These are phyloP conservation scores for Nakaseomyces sp. DNA, from an alignment of 1,139 yeast genomes.

Conservation along the genomic window DNA sequence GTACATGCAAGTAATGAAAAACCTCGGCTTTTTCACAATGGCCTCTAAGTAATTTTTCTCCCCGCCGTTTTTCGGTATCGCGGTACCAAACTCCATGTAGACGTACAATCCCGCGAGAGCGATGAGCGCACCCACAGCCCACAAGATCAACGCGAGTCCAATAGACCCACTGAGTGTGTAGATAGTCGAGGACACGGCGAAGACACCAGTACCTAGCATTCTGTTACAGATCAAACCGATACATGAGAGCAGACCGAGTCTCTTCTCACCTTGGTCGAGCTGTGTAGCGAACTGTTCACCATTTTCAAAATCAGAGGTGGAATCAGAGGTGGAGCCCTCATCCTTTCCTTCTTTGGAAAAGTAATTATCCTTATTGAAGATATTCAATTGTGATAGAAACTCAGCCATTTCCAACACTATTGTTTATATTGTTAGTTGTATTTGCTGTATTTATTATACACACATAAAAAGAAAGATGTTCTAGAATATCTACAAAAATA, in stretches of 20 bases:
- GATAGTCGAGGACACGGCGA: slow-evolving; percentile 73
- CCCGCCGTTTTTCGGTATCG: slow-evolving; percentile 81
- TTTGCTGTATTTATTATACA: too few species aligned
- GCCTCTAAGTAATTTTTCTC: slow-evolving; percentile 77
- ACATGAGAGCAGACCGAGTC: slow-evolving; percentile 56
- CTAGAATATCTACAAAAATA: too few species aligned
- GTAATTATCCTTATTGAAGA: slow-evolving; percentile 10
- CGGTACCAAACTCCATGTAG: slow-evolving; percentile 78
- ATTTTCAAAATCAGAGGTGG: slow-evolving; percentile 17
- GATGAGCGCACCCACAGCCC: slow-evolving; percentile 71
- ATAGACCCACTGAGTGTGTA: slow-evolving; percentile 58
- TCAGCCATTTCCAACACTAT: slow-evolving; percentile 4
- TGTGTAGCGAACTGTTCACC: slow-evolving; percentile 32
- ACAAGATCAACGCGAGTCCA: slow-evolving; percentile 60
- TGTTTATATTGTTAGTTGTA: not conserved
- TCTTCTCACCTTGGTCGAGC: slow-evolving; percentile 45
- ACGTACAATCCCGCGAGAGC: slow-evolving; percentile 68
- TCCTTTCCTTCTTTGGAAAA: not conserved
- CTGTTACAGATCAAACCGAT: slow-evolving; percentile 63
- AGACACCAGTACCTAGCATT: slow-evolving; percentile 84
- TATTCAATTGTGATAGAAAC: slow-evolving; percentile 8
- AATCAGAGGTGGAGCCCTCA: slow-evolving; percentile 3
- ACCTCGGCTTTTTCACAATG: slow-evolving; percentile 59
- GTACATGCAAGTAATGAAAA: slow-evolving; percentile 64
- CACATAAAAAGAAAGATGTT: too few species aligned